Percentiles rank a stretch among this genome's conserved stretches.
Evolutionary conservation across 768 basidiomycete genomes (phyloP).

Genomic region (Trametes sanguinea): DNA sequence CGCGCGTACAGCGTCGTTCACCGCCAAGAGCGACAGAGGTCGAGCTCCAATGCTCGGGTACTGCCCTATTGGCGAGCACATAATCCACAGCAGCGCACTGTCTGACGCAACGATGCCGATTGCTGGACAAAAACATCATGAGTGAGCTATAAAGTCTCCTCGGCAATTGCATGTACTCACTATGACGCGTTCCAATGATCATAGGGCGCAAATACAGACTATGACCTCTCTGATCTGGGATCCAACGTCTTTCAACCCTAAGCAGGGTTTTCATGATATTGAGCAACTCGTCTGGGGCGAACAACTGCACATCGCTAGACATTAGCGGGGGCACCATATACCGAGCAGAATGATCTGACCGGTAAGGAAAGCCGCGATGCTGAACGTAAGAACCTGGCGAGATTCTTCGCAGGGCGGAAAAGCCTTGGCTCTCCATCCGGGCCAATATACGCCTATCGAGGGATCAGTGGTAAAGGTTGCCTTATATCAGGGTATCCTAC

Average conservation of each 20-base stretch:
- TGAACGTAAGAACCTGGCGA: slow-evolving; percentile 57
- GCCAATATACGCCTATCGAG: too few species aligned
- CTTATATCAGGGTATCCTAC: slow-evolving; percentile 51
- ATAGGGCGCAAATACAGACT: slow-evolving; percentile 88
- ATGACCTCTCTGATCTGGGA: slow-evolving; percentile 69
- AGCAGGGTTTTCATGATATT: slow-evolving; percentile 67
- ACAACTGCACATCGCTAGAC: slow-evolving; percentile 37
- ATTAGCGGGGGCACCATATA: slow-evolving; percentile 24
- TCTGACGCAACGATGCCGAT: slow-evolving; percentile 74
- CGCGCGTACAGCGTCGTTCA: slow-evolving; percentile 50
- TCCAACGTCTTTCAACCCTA: slow-evolving; percentile 74
- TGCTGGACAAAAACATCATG: slow-evolving; percentile 16
- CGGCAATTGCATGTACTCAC: slow-evolving; percentile 23
- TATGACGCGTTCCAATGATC: slow-evolving; percentile 50
- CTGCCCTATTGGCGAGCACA: slow-evolving; percentile 63
- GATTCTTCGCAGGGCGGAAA: too few species aligned
- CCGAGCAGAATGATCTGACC: slow-evolving; percentile 31
- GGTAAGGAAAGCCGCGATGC: slow-evolving; percentile 73
- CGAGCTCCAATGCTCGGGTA: slow-evolving; percentile 53
- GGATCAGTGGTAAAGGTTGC: too few species aligned
- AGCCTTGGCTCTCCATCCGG: too few species aligned
- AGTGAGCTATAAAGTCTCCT: too few species aligned
- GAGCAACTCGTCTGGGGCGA: slow-evolving; percentile 44
- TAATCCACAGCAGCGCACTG: slow-evolving; percentile 83
- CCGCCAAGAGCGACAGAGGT: slow-evolving; percentile 50